phyloP scores from a whole-genome alignment of 176 grass and related monocot species.

The Oryza nivara region DNA sequence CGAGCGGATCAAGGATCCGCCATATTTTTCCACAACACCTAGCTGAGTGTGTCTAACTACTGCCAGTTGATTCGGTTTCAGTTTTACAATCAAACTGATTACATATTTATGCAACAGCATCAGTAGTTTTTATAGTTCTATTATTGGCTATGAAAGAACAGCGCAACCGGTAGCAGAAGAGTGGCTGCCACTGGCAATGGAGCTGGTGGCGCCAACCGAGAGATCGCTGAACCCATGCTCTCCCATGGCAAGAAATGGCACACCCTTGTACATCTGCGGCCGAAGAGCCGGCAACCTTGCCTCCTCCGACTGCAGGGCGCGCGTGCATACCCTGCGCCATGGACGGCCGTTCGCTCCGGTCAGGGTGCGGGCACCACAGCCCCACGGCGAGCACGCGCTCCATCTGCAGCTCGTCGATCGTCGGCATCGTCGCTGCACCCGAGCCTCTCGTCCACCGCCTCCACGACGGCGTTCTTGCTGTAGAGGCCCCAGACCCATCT shows the following conservation, averaged over 20 bases:
- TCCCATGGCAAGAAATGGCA: constrained; percentile 7
- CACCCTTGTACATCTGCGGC: constrained; percentile 23
- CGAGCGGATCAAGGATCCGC: too few species aligned
- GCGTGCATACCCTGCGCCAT: constrained; percentile 10
- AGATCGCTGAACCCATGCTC: constrained; percentile 15
- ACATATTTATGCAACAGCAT: too few species aligned
- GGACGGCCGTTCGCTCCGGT: constrained; percentile 30
- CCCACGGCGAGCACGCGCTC: constrained; percentile 48
- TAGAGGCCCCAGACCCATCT: constrained; percentile 50
- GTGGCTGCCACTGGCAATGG: not conserved
- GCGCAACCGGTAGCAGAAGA: not conserved
- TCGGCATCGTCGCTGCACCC: constrained; percentile 29
- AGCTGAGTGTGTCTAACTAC: too few species aligned
- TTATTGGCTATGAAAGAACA: too few species aligned
- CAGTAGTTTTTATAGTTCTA: too few species aligned
- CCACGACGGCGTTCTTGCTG: not conserved
- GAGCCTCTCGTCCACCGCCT: constrained; percentile 43
- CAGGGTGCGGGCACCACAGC: not conserved
- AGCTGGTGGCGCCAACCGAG: not conserved
- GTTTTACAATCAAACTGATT: too few species aligned
- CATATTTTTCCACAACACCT: too few species aligned
- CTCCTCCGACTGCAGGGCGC: constrained; percentile 34
- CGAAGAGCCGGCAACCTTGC: constrained; percentile 15
- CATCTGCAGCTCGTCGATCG: constrained; percentile 29
- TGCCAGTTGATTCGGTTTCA: too few species aligned